A percentile compares a stretch with the other conserved stretches of the same genome.
These are phyloP conservation scores for Amaranthus tricolor DNA, from an alignment of 179 eudicot genomes.

Conservation along the genomic window DNA sequence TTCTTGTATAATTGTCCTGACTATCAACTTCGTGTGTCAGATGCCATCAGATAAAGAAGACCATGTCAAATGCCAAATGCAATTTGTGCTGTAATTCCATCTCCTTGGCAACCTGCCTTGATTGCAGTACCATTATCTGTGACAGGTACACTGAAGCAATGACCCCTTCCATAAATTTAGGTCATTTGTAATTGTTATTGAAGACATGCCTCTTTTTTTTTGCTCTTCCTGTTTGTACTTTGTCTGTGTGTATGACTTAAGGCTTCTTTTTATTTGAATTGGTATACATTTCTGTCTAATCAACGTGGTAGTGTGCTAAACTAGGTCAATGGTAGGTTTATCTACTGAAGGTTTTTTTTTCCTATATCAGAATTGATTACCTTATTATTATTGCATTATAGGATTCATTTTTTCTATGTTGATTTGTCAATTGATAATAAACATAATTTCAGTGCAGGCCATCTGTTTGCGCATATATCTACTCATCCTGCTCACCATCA, in stretches of 20 bases:
- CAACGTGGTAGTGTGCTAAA: not conserved
- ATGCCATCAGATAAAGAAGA: slow-evolving; percentile 65
- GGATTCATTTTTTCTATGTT: slow-evolving; percentile 6
- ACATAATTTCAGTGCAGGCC: slow-evolving; percentile 68
- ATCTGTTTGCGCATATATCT: slow-evolving; percentile 59
- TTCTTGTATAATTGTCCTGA: not conserved
- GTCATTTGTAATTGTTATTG: not conserved
- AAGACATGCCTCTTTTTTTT: not conserved
- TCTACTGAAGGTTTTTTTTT: not conserved
- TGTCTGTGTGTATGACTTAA: not conserved
- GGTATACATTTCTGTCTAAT: not conserved
- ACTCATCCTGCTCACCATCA: slow-evolving; percentile 60
- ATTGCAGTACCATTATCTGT: slow-evolving; percentile 59
- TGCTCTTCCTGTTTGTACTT: not conserved
- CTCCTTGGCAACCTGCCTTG: slow-evolving; percentile 72
- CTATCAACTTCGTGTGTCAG: slow-evolving; percentile 36
- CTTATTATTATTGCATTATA: not conserved
- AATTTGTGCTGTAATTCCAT: slow-evolving; percentile 57
- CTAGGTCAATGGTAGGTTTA: not conserved
- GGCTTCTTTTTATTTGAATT: not conserved
- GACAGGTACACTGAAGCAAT: slow-evolving; percentile 53
- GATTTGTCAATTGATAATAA: slow-evolving; percentile 12
- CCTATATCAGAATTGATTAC: not conserved
- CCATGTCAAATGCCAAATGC: slow-evolving; percentile 49
- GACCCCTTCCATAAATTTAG: not conserved